phyloP scores from a whole-genome alignment of 805 yeast species.

The Saturnispora besseyi region DNA sequence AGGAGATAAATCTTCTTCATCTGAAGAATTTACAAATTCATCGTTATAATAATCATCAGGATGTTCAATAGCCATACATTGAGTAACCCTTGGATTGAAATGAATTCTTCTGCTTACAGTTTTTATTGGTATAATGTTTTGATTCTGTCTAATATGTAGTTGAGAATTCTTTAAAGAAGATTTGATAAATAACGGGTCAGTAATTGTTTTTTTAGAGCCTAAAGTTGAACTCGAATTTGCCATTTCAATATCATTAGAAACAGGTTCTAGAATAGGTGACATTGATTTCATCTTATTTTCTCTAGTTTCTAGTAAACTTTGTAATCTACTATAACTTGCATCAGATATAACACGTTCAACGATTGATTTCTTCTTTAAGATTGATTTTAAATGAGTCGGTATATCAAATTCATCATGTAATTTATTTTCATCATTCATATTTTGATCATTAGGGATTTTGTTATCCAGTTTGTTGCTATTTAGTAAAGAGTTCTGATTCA shows the following conservation, averaged over 20 bases:
- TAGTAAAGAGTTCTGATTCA: not conserved
- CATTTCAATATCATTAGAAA: slow-evolving; percentile 11
- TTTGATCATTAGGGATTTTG: not conserved
- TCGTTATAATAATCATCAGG: slow-evolving; percentile 1
- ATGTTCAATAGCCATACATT: slow-evolving; percentile 68
- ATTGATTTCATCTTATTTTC: slow-evolving; percentile 25
- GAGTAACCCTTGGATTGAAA: slow-evolving; percentile 90
- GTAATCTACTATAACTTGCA: slow-evolving; percentile 30
- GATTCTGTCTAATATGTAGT: slow-evolving; percentile 8
- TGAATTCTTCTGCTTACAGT: slow-evolving; percentile 55
- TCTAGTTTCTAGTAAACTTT: slow-evolving; percentile 23
- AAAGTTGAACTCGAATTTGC: slow-evolving; percentile 6
- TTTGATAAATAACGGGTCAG: slow-evolving; percentile 7
- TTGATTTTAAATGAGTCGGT: slow-evolving; percentile 56
- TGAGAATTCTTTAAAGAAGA: slow-evolving; percentile 13
- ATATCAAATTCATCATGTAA: not conserved
- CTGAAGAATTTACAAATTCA: slow-evolving; percentile 15
- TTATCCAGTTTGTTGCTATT: not conserved
- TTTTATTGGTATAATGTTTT: not conserved
- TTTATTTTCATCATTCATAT: slow-evolving; percentile 7
- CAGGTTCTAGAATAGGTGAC: slow-evolving; percentile 26
- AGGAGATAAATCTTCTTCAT: slow-evolving; percentile 18
- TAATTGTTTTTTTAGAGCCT: slow-evolving; percentile 11
- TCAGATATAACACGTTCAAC: slow-evolving; percentile 71
- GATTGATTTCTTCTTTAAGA: slow-evolving; percentile 77